Evolutionary conservation across 108 stramenopile species (phyloP).

Genomic region (Nitzschia sp.): DNA sequence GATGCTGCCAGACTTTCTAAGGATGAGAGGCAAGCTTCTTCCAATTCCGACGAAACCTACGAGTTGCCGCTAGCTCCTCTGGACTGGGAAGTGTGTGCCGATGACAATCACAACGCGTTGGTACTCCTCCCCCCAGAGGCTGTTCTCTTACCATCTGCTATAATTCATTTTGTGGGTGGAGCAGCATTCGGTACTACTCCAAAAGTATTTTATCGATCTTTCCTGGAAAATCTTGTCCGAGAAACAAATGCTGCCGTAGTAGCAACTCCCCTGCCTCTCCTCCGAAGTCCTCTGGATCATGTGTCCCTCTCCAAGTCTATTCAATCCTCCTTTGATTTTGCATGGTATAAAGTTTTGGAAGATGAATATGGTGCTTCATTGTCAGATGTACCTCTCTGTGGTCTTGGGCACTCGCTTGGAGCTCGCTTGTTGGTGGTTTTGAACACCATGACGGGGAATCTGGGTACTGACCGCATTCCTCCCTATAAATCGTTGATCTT

Average conservation of each 20-base stretch:
- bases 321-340: conserved; percentile 54
- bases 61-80: neutral
- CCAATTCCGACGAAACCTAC: too few relatives aligned
- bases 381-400: conserved; percentile 55
- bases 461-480: conserved; percentile 16
- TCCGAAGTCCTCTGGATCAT: conserved; percentile 70
- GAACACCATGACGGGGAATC: conserved; percentile 34
- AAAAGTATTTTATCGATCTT: conserved; percentile 57
- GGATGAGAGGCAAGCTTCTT: too few relatives aligned
- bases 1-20: too few relatives aligned
- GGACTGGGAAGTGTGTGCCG: conserved; percentile 35
- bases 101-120: conserved; percentile 30
- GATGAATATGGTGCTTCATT: conserved; percentile 75
- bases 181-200: conserved; percentile 79
- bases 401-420: conserved; percentile 78
- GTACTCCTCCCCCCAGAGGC: conserved; percentile 68
- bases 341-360: conserved; percentile 62
- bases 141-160: conserved; percentile 48
- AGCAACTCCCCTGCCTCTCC: conserved; percentile 67
- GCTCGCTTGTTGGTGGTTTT: conserved; percentile 68
- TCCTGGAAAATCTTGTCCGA: conserved; percentile 60
- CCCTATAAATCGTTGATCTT: conserved; percentile 47
- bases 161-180: conserved; percentile 83
- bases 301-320: conserved; percentile 46
- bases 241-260: conserved; percentile 65